Evolutionary conservation across 495 filamentous ascomycete species (phyloP).

Genomic region (Eremomyces bilateralis): DNA sequence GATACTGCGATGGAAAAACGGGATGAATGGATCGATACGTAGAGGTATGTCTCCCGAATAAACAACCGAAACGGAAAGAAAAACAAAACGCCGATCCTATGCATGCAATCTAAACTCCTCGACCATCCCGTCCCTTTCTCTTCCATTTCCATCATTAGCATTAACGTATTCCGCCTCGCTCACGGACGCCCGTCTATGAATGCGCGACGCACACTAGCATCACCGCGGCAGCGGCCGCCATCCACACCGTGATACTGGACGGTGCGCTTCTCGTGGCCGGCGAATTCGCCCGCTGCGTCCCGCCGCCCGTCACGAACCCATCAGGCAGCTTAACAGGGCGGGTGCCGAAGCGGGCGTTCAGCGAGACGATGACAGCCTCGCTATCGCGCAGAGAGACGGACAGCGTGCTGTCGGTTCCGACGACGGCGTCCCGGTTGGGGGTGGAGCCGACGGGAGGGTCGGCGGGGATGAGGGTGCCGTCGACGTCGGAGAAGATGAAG

Average conservation of each 20-base stretch:
- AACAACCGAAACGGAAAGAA: too few species aligned
- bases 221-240: background rate
- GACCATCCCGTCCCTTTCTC: too few species aligned
- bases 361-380: constrained; percentile 12
- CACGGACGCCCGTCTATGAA: background rate
- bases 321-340: too few species aligned
- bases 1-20: too few species aligned
- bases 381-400: constrained; percentile 12
- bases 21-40: too few species aligned
- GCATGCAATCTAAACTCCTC: too few species aligned
- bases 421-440: too few species aligned
- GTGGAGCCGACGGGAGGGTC: constrained; percentile 5
- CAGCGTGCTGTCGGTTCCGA: constrained; percentile 9
- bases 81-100: too few species aligned
- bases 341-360: too few species aligned
- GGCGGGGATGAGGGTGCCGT: constrained; percentile 13
- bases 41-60: too few species aligned
- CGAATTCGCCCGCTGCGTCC: background rate
- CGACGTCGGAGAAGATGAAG: constrained; percentile 13
- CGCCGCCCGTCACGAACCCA: background rate
- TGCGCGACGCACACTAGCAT: background rate
- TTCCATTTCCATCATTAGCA: too few species aligned
- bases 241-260: background rate
- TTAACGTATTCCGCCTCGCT: too few species aligned
- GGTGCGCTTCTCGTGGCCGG: background rate